Base-by-base conservation (phyloP, 352 stramenopile genomes). In the Pythium volutum region DNA sequence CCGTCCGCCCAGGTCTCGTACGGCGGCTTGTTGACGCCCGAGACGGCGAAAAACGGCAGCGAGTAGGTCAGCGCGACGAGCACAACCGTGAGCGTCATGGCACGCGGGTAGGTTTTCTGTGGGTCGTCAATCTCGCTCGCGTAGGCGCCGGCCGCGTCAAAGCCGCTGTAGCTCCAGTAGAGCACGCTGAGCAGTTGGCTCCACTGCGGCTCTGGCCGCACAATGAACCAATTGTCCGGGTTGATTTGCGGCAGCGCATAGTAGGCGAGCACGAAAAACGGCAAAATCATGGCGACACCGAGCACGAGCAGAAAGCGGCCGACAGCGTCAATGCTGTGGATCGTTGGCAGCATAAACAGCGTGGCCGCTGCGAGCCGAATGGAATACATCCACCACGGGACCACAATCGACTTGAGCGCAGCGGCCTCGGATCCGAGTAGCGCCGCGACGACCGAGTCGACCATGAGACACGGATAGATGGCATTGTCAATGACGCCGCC, bases 111-210 rank as follows among this genome's bases (percentile, higher is more conserved):
- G 3, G 50, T 96, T 14, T 67, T 69, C 31, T 71, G 74, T 1
- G 92, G 91, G 34, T 92, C 76, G 23, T 95, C 71, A 36, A 98
- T 94, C 69, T 98, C 95, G 22, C 81, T 89, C 10, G 93, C 92
- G 71, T 98, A 98, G 3, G 81, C 86, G 10, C 88, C 91, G 0
- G 89, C 94, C n/a, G 75, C 81, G 63, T 98, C 96, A 64, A 97
- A 98, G 23, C 88, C 94, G 64, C 97, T 98, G 59, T 98, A 91
- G 75, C 96, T 98, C 95, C 95, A 99, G 71, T 98, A 98, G 22
- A 98, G 66, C 27, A 97, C 92, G 67, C 97, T 98, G 10, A 98
- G 50, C 20, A 96, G 93, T 34, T 89, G 81, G 49, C 81, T 80
- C 89, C 89, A 98, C 4, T 95, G 31, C 27, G 71, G 59, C 64